Percentiles rank a stretch among this genome's conserved stretches.
These are phyloP conservation scores for Lachnellula suecica DNA, from an alignment of 2,329 filamentous ascomycete species.

Conservation along the genomic window DNA sequence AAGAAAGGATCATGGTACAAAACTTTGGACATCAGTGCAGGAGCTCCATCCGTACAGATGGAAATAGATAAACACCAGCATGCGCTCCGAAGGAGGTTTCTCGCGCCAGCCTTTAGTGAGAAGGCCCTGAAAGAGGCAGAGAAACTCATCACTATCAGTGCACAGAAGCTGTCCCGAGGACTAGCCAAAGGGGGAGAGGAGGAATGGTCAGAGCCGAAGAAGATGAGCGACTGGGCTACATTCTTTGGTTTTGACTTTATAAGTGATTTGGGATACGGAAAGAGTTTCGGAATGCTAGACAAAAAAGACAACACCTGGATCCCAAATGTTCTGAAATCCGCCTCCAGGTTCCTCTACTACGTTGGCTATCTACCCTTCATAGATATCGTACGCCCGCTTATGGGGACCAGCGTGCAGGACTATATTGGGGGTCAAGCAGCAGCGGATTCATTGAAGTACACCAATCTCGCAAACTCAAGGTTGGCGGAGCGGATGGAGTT, in stretches of 20 bases:
- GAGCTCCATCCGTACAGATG: constrained; percentile 14
- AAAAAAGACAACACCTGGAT: constrained; percentile 13
- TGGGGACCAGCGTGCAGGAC: constrained; percentile 8
- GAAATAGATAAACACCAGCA: constrained; percentile 13
- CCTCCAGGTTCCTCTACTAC: constrained; percentile 15
- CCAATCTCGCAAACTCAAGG: constrained; percentile 8
- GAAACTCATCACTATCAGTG: constrained; percentile 20
- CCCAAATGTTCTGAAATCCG: constrained; percentile 10
- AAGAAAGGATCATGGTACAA: constrained; percentile 18
- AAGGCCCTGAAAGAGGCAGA: constrained; percentile 32
- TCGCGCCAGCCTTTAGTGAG: constrained; percentile 32
- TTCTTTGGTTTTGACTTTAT: constrained; percentile 39
- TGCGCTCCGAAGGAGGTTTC: constrained; percentile 16
- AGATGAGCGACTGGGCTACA: constrained; percentile 35
- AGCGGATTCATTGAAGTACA: constrained; percentile 9
- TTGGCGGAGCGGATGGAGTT: constrained; percentile 7
- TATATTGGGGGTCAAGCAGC: constrained; percentile 11
- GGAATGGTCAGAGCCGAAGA: constrained; percentile 13
- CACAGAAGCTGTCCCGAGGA: constrained; percentile 2
- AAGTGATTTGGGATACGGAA: constrained; percentile 43
- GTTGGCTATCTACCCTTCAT: constrained; percentile 15
- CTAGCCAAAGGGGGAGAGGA: constrained; percentile 8
- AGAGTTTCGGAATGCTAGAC: constrained; percentile 36
- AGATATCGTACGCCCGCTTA: constrained; percentile 5
- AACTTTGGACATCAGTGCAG: constrained; percentile 12